phyloP scores from a whole-genome alignment of 495 filamentous ascomycete genomes.

The Xylaria telfairii region DNA sequence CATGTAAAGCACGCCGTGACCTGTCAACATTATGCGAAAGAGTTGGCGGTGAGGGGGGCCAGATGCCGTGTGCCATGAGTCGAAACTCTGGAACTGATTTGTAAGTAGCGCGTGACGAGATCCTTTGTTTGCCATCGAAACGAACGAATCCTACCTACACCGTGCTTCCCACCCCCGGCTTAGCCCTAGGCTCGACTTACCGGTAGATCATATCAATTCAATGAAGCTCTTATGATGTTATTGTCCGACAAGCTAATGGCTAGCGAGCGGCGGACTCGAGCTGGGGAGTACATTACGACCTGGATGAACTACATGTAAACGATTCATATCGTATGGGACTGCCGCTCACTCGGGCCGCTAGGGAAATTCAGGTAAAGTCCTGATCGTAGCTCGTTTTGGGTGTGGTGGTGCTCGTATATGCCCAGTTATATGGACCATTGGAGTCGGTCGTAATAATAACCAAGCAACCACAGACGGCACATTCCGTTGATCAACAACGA shows the following conservation, averaged over 20 bases:
- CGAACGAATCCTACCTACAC: not conserved
- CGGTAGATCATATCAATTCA: conserved; percentile 18
- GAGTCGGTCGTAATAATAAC: not conserved
- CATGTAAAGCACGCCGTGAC: conserved; percentile 12
- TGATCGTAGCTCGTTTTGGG: not conserved
- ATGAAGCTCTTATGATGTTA: conserved; percentile 1
- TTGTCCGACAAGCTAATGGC: not conserved
- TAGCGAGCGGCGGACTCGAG: not conserved
- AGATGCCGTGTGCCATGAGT: conserved; percentile 1
- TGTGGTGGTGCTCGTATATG: not conserved
- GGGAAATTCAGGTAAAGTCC: not conserved
- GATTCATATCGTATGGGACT: not conserved
- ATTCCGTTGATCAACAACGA: not conserved
- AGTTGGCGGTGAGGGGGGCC: conserved; percentile 22
- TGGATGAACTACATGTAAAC: not conserved
- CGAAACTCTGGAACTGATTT: conserved; percentile 15
- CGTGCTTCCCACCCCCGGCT: not conserved
- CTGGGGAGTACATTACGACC: not conserved
- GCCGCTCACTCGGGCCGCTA: not conserved
- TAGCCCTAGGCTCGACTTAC: conserved; percentile 16
- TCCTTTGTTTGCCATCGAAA: not conserved
- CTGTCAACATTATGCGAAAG: conserved; percentile 18
- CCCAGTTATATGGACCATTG: not conserved
- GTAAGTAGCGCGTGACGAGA: conserved; percentile 12
- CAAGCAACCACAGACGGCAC: conserved; percentile 1